Percentiles rank a stretch among this genome's conserved stretches.
phyloP scores from a whole-genome alignment of 2,329 filamentous ascomycete species.

The Hymenoscyphus repandus region DNA sequence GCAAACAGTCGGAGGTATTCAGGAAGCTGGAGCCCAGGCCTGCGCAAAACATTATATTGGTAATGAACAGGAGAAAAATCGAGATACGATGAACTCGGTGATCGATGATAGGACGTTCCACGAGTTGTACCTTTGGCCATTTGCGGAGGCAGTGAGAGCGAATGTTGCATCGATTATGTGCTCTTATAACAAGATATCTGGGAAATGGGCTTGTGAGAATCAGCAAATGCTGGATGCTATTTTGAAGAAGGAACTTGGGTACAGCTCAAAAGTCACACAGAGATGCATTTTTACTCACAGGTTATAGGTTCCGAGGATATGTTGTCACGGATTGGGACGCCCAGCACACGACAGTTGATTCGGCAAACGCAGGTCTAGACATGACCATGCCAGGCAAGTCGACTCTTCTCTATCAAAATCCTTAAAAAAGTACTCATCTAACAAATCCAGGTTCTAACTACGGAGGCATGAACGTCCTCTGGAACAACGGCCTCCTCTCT shows the following conservation, averaged over 20 bases:
- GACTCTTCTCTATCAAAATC: background rate
- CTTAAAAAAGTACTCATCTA: background rate
- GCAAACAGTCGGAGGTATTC: constrained; percentile 31
- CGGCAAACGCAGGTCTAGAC: constrained; percentile 57
- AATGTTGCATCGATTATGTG: constrained; percentile 62
- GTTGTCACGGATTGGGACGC: constrained; percentile 67
- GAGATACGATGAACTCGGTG: constrained; percentile 60
- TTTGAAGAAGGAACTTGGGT: constrained; percentile 45
- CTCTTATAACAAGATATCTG: constrained; percentile 47
- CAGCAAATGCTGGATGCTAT: constrained; percentile 43
- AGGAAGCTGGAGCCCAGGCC: constrained; percentile 32
- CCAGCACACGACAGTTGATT: constrained; percentile 51
- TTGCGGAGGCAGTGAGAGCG: constrained; percentile 65
- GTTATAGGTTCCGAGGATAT: constrained; percentile 29
- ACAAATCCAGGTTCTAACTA: background rate
- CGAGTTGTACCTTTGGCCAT: constrained; percentile 75
- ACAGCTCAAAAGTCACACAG: constrained; percentile 31
- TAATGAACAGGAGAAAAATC: constrained; percentile 48
- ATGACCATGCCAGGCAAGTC: constrained; percentile 59
- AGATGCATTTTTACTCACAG: too few relatives aligned
- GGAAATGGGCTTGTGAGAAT: constrained; percentile 46
- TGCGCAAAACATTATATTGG: constrained; percentile 38
- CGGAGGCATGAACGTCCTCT: background rate
- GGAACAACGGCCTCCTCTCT: background rate
- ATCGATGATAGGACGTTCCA: constrained; percentile 70